Evolutionary conservation across 2,329 filamentous ascomycete genomes (phyloP), one percentile per base, ranked within the genome.

Genomic region (Orbilia oligospora): DNA sequence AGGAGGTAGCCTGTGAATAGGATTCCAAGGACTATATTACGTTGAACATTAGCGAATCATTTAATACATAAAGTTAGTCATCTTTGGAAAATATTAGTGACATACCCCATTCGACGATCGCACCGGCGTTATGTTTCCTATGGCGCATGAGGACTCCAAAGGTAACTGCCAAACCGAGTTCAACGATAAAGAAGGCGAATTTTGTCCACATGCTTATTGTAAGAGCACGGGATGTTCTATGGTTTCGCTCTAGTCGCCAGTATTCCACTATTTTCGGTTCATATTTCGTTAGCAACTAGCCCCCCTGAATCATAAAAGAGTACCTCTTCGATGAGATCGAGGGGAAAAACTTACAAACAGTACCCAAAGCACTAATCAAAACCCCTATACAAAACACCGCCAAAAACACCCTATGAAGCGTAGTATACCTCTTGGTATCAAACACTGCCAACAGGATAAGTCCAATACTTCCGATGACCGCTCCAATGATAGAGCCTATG

Each of bases 1-100:
- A 95, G 88, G 79, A 97, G 88, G 85, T 97, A 98, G 83, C 94
- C 91, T 67, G 92, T 93, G 86, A 94, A 97, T 83, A 97, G 87
- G 83, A 97, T 90, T 36, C 93, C 89, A 80, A 97, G 90, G 77
- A 89, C 80, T 81, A 67, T 83, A 89, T 89, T 91, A 46, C n/a
- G 65, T 36, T n/a, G 14, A 9, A 48, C 24, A 51, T 30, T 33
- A 38, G 22, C 27, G 12, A 53, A 12, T 12, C 33, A 36, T 36
- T 36, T 8, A n/a, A 36, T 22, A 18, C 30, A n/a, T n/a, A n/a
- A n/a, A 16, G 27, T 70, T 12, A 78, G 64, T 14, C 27, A 65
- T 38, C 8, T 27, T 18, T 5, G 9, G 27, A 51, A 12, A 18
- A 33, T 53, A 82, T 5, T n/a, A n/a, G 41, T 18, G 2, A 20